Evolutionary conservation across 164 flowering plant genomes (phyloP).

Genomic region (Tinospora cordifolia): DNA sequence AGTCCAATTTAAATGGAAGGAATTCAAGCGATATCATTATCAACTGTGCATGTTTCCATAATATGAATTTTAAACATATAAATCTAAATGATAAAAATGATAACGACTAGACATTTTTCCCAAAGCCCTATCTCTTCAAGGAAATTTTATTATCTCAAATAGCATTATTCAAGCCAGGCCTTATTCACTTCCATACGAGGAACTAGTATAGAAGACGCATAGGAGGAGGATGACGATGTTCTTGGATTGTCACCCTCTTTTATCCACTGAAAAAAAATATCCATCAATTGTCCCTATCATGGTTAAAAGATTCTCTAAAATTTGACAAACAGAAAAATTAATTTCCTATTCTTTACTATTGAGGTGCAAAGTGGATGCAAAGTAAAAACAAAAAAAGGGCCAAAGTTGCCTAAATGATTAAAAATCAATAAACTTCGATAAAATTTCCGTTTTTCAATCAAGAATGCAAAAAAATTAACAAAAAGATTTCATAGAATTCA

Average conservation of each 20-base stretch:
- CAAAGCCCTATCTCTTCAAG: not conserved
- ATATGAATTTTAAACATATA: not conserved
- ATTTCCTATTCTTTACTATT: not conserved
- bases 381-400: too few relatives aligned
- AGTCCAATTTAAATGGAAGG: not conserved
- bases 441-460: too few relatives aligned
- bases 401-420: too few relatives aligned
- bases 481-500: too few relatives aligned
- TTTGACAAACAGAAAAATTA: not conserved
- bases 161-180: not conserved
- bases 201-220: not conserved
- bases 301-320: too few relatives aligned
- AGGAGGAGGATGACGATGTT: too few relatives aligned
- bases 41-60: not conserved
- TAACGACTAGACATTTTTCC: not conserved
- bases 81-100: not conserved
- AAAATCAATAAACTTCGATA: too few relatives aligned
- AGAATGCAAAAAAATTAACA: too few relatives aligned
- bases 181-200: not conserved
- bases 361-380: too few relatives aligned
- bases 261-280: too few relatives aligned
- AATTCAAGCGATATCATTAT: not conserved
- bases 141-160: not conserved
- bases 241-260: too few relatives aligned
- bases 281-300: too few relatives aligned